phyloP scores from a whole-genome alignment of 2,329 filamentous ascomycete genomes.

The Colletotrichum shisoi region DNA sequence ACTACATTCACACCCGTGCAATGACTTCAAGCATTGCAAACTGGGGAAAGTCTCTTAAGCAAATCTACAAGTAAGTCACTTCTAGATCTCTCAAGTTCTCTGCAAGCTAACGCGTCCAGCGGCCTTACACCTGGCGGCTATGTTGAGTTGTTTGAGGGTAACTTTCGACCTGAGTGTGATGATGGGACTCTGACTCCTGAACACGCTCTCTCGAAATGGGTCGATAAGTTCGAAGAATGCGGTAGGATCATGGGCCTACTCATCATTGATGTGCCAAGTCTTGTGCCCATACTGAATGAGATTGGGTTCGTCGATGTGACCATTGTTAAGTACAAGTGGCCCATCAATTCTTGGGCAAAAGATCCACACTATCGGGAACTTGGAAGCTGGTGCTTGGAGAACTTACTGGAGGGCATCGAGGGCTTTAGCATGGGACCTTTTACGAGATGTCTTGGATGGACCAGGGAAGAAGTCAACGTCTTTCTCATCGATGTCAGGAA shows the following conservation, averaged over 20 bases:
- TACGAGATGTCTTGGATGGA: conserved; percentile 45
- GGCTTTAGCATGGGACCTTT: conserved; percentile 45
- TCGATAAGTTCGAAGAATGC: conserved; percentile 45
- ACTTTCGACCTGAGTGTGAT: conserved; percentile 46
- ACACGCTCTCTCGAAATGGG: conserved; percentile 40
- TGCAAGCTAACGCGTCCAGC: neutral
- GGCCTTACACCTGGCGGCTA: conserved; percentile 52
- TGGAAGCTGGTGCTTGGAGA: conserved; percentile 47
- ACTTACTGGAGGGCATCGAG: conserved; percentile 46
- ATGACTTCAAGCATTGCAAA: conserved; percentile 51
- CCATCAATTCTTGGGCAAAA: conserved; percentile 49
- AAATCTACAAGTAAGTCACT: conserved; percentile 50
- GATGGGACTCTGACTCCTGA: conserved; percentile 42
- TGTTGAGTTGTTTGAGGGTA: conserved; percentile 50
- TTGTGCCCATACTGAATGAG: conserved; percentile 49
- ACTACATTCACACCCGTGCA: conserved; percentile 42
- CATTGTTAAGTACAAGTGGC: conserved; percentile 45
- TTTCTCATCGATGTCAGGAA: conserved; percentile 46
- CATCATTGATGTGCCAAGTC: conserved; percentile 48
- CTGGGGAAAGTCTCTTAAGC: conserved; percentile 55
- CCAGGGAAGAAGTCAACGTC: conserved; percentile 44
- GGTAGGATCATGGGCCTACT: conserved; percentile 47
- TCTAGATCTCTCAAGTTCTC: neutral
- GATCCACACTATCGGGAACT: conserved; percentile 49
- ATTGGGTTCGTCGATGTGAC: conserved; percentile 49